Evolutionary conservation across 2,329 filamentous ascomycete species (phyloP).

Genomic region (Alternaria viburni): DNA sequence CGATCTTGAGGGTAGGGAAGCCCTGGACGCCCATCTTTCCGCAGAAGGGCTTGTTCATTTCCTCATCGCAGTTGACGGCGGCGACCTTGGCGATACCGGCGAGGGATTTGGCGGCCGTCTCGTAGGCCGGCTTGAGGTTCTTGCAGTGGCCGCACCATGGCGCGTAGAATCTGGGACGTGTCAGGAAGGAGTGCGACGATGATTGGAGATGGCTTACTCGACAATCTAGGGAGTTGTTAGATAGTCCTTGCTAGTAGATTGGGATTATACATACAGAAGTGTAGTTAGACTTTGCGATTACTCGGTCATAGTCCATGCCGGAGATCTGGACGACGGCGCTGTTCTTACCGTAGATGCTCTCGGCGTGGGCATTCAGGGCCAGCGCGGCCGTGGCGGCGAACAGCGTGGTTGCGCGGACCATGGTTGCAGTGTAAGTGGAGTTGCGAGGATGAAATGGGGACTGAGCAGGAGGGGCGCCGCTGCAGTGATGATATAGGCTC

Average conservation of each 20-base stretch:
- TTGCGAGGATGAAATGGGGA: constrained; percentile 4
- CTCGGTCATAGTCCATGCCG: constrained; percentile 76
- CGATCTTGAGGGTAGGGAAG: constrained; percentile 94
- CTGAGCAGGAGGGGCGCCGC: constrained; percentile 10
- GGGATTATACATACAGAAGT: constrained; percentile 71
- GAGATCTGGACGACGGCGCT: constrained; percentile 87
- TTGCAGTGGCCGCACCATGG: constrained; percentile 98
- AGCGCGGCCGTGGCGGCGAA: constrained; percentile 66
- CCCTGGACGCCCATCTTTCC: constrained; percentile 85
- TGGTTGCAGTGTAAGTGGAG: constrained; percentile 21
- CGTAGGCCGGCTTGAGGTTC: constrained; percentile 93
- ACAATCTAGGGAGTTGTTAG: constrained; percentile 41
- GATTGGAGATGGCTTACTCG: constrained; percentile 40
- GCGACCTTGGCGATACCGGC: constrained; percentile 93
- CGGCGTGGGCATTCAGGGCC: constrained; percentile 70
- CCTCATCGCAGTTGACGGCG: constrained; percentile 93
- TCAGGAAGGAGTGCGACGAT: constrained; percentile 5
- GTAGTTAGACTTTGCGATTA: constrained; percentile 89
- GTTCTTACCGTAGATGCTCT: constrained; percentile 81
- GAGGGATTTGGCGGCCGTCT: constrained; percentile 88
- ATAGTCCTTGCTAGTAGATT: neutral
- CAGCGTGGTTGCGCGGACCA: constrained; percentile 47
- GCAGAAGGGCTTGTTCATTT: constrained; percentile 88
- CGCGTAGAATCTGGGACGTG: constrained; percentile 82
- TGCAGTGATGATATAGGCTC: constrained; percentile 12